Evolutionary conservation across 2,329 filamentous ascomycete genomes (phyloP), one percentile per base, ranked within the genome.

Genomic region (Cladophialophora exuberans): DNA sequence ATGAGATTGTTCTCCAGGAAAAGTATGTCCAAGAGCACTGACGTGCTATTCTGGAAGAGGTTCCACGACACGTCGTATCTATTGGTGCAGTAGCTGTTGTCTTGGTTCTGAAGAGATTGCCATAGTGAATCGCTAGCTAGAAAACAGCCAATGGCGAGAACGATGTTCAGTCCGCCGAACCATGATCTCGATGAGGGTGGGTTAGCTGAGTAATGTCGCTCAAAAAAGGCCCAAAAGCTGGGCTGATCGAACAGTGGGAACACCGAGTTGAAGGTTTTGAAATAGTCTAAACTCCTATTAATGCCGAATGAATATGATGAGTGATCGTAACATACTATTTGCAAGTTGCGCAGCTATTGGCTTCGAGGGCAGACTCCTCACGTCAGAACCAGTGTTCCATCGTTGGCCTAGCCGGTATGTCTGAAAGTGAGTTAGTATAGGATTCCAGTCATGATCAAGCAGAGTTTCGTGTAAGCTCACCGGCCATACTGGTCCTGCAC

Each of bases 41-140:
- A 56, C 13, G 28, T 42, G 11, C 48, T 43, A 23, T 56, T 56
- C 30, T 56, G 42, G n/a, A 56, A 52, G 49, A 35, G 45, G n/a
- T 44, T 56, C 47, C 47, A 52, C 6, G 42, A 23, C 36, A 47
- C 20, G 4, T 48, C 36, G 3, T 26, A 15, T 17, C 42, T 26
- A 41, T 36, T 49, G 3, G 42, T 28, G 17, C 31, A 43, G 22
- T 25, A 43, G 10, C 15, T 28, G 30, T 47, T 47, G 13, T 56
- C 47, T 20, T 26, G 23, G 28, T 13, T 38, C 10, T 22, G 42
- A 10, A 56, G 11, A 15, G 36, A 43, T 2, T 6, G 33, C 17
- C 18, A 46, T 13, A 52, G n/a, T 11, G 42, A 17, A n/a, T 52
- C 54, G 6, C 48, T 47, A 11, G 54, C 48, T 15, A 44, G 33